Evolutionary conservation across 2,329 filamentous ascomycete genomes (phyloP), one percentile per base, ranked within the genome.

Genomic region (Neoascochyta sp.): DNA sequence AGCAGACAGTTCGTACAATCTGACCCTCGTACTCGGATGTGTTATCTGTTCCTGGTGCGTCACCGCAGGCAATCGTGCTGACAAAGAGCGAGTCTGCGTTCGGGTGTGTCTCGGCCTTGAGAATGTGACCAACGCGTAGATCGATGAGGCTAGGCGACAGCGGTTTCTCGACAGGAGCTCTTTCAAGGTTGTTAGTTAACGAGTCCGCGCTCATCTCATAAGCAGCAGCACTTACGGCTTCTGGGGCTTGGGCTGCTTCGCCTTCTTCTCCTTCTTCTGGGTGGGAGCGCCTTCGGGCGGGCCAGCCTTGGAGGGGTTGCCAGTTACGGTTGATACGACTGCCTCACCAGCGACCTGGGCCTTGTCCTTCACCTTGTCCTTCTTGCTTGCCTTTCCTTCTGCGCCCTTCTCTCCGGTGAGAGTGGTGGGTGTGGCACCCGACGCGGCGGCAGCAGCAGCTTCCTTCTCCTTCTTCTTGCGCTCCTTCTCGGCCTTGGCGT

Each of bases 51-150:
- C 86, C 86, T 5, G 86, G 75, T 38, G 83, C 74, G 65, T 98
- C 92, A 45, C 92, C 92, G 70, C 90, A 88, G 44, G 88, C 87
- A 57, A 98, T 94, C 31, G 89, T 96, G 41, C 86, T 93, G 39
- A 98, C 92, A 67, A 81, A 98, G 29, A 98, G 78, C 9, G 86
- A 93, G 70, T 98, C 92, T 45, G 92, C 92, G 54, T 98, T 93
- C 31, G 92, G 92, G 71, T 98, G 92, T 64, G 88, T 84, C 67
- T 92, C 77, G 29, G 89, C 89, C 69, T 95, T 94, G 57, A 98
- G 81, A 52, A 98, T 95, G 71, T 96, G 92, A 39, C 92, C 92
- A 39, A 98, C 90, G 44, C 92, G 83, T 29, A 98, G 81, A 63
- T 98, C 92, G 60, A 98, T 95, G 39, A 95, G 77, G 36, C 76